Percentiles rank a stretch among this genome's conserved stretches.
Evolutionary conservation across 164 flowering plant genomes (phyloP).

Genomic region (Magnolia kwangsiensis): DNA sequence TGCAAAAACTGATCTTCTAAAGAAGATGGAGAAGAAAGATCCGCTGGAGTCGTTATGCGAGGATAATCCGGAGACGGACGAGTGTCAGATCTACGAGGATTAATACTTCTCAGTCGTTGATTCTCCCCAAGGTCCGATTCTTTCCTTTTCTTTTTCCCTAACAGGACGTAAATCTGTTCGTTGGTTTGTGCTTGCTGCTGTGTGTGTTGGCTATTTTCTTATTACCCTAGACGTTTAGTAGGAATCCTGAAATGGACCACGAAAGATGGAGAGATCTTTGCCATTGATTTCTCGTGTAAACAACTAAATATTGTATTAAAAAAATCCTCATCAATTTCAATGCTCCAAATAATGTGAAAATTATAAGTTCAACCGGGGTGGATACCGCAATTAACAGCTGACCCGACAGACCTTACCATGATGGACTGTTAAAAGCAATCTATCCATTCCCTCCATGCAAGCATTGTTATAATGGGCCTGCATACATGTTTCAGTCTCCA

Average conservation of each 20-base stretch:
- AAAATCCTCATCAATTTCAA: too few species aligned
- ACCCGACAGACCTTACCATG: too few species aligned
- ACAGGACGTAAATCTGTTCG: background rate
- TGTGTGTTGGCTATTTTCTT: background rate
- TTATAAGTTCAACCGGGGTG: too few species aligned
- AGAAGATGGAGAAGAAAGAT: slow-evolving; percentile 49
- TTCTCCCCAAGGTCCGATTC: background rate
- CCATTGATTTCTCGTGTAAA: background rate
- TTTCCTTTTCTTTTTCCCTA: too few species aligned
- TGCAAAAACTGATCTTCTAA: slow-evolving; percentile 68
- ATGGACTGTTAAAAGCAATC: too few species aligned
- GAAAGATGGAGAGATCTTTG: background rate
- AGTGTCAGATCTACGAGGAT: slow-evolving; percentile 67
- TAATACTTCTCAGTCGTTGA: slow-evolving; percentile 11
- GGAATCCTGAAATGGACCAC: background rate
- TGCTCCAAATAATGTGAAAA: too few species aligned
- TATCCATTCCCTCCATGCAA: too few species aligned
- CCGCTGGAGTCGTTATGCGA: slow-evolving; percentile 58
- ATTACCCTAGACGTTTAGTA: background rate
- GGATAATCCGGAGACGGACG: slow-evolving; percentile 73
- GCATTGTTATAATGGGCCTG: too few species aligned
- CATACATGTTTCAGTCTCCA: too few species aligned
- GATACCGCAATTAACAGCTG: too few species aligned
- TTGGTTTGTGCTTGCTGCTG: background rate
- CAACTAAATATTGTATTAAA: too few species aligned